phyloP scores from a whole-genome alignment of 73 alveolate species.

The Paraurostyla sp. region DNA sequence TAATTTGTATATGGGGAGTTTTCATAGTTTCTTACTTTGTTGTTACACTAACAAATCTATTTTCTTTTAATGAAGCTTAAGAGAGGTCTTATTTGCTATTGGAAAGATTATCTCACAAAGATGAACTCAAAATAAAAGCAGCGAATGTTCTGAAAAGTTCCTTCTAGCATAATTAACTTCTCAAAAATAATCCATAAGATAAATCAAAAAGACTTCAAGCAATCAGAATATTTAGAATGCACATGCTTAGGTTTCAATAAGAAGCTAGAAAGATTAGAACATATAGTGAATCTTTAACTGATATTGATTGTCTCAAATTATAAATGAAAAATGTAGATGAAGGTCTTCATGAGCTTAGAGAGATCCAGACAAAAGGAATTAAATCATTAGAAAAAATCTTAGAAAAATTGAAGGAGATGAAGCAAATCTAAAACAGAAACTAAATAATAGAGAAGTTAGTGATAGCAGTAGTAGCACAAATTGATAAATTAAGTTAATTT shows the following conservation, averaged over 20 bases:
- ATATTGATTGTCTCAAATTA: constrained; percentile 5
- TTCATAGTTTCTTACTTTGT: constrained; percentile 93
- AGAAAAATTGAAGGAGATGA: no score
- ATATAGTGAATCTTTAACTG: neutral
- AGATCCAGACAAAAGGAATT: no score
- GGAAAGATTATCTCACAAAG: constrained; percentile 62
- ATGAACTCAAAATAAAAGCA: constrained; percentile 61
- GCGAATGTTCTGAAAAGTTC: constrained; percentile 61
- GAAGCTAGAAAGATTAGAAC: constrained; percentile 37
- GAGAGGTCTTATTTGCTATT: constrained; percentile 56
- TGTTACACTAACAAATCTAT: constrained; percentile 88
- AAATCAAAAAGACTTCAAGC: constrained; percentile 14
- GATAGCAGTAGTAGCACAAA: no score
- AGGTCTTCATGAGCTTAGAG: neutral
- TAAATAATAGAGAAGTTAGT: no score
- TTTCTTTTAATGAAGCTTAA: constrained; percentile 80
- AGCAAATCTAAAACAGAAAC: no score
- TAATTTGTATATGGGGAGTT: constrained; percentile 96
- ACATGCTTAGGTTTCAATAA: neutral
- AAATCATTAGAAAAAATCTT: neutral
- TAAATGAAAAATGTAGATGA: neutral
- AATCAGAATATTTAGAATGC: constrained; percentile 24
- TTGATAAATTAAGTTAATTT: no score
- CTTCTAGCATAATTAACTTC: neutral
- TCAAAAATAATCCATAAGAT: neutral